These are phyloP conservation scores for Mediolabrus comicus DNA, from an alignment of 108 stramenopile genomes.

Conservation along the genomic window DNA sequence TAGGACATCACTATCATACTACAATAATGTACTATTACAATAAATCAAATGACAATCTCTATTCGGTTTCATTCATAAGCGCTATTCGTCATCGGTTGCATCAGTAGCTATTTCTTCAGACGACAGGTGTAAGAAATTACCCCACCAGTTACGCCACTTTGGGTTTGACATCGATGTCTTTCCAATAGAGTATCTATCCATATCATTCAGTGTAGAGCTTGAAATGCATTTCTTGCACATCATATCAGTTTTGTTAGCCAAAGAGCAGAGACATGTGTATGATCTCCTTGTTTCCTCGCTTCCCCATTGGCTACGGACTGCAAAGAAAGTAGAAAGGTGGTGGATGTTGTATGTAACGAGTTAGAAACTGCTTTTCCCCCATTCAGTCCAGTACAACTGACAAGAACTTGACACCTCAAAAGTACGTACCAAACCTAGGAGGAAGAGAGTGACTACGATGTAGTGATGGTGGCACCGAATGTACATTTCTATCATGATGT, in stretches of 20 bases:
- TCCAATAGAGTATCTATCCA: not conserved
- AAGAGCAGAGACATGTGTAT: conserved; percentile 11
- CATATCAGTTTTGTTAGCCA: not conserved
- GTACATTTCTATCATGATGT: not conserved
- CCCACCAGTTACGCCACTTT: conserved; percentile 23
- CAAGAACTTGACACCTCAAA: no score
- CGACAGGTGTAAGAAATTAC: conserved; percentile 23
- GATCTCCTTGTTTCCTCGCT: conserved; percentile 19
- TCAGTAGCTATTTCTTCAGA: not conserved
- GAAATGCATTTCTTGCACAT: conserved; percentile 1
- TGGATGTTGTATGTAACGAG: no score
- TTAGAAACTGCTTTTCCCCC: not conserved
- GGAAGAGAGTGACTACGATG: not conserved
- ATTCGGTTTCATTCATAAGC: not conserved
- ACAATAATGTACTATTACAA: no score
- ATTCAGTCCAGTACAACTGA: no score
- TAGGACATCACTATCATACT: not conserved
- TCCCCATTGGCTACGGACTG: conserved; percentile 34
- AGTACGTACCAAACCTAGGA: not conserved
- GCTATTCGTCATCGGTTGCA: conserved; percentile 3
- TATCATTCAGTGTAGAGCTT: not conserved
- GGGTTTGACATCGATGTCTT: not conserved
- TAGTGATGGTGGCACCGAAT: not conserved
- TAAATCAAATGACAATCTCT: no score
- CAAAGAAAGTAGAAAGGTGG: not conserved